These are phyloP conservation scores for Colletotrichum tropicale DNA, from an alignment of 2,329 filamentous ascomycete species.

Conservation along the genomic window DNA sequence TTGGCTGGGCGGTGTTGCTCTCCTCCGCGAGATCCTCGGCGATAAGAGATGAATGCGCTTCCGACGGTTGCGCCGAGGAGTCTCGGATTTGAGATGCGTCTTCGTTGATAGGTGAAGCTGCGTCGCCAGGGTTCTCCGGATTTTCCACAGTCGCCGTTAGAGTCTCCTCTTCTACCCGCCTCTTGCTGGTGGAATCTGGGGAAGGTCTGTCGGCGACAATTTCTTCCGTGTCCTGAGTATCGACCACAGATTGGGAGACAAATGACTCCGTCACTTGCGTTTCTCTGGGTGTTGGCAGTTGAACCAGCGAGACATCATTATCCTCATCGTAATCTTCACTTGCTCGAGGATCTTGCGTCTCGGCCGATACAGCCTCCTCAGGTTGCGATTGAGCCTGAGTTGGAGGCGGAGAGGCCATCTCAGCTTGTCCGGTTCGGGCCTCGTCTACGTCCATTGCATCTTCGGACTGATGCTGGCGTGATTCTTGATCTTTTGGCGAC, in stretches of 20 bases:
- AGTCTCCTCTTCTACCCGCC: neutral
- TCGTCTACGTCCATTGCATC: conserved; percentile 12
- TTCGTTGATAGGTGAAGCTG: conserved; percentile 3
- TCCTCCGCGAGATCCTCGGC: conserved; percentile 16
- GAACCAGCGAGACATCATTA: neutral
- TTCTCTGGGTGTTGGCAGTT: neutral
- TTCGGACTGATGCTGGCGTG: neutral
- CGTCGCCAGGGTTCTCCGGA: neutral
- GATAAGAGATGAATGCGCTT: conserved; percentile 18
- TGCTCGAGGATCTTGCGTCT: neutral
- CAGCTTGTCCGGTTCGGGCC: neutral
- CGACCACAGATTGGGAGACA: neutral
- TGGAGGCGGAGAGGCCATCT: neutral
- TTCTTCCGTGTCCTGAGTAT: conserved; percentile 11
- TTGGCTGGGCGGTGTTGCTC: neutral
- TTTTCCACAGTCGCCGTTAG: neutral
- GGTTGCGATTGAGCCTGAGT: neutral
- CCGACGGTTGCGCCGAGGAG: conserved; percentile 16
- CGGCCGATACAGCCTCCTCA: neutral
- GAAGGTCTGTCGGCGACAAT: neutral
- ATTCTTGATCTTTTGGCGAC: neutral
- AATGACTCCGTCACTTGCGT: conserved; percentile 2
- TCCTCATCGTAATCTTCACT: neutral
- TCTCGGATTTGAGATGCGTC: conserved; percentile 17
- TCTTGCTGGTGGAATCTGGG: neutral